phyloP scores from a whole-genome alignment of 176 grass and related monocot genomes.

The Oryza longistaminata region DNA sequence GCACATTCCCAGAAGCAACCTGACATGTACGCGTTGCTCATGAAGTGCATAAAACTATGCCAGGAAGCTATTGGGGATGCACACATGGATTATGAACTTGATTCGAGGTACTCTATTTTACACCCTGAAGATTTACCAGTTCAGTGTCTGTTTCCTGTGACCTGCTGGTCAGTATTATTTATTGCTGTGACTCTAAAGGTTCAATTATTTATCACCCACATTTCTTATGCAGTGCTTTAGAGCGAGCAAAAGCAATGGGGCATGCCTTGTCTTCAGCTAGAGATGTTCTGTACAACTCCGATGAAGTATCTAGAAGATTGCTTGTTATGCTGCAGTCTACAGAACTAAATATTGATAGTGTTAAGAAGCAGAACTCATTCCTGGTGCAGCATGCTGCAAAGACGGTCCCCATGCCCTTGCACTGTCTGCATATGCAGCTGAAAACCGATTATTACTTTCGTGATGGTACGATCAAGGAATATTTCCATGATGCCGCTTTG shows the following conservation, averaged over 20 bases:
- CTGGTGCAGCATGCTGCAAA: constrained; percentile 97
- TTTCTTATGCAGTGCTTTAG: constrained; percentile 73
- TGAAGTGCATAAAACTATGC: constrained; percentile 71
- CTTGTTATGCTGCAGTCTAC: constrained; percentile 77
- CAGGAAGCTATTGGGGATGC: constrained; percentile 60
- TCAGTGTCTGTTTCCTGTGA: constrained; percentile 1
- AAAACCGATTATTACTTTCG: constrained; percentile 75
- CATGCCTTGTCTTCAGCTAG: constrained; percentile 67
- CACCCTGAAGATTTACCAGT: constrained; percentile 21
- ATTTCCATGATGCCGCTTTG: constrained; percentile 43
- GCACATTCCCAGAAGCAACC: constrained; percentile 60
- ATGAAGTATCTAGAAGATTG: constrained; percentile 70
- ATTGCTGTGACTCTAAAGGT: constrained; percentile 10
- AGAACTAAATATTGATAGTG: constrained; percentile 70
- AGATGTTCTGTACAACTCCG: constrained; percentile 58
- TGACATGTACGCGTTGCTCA: constrained; percentile 60
- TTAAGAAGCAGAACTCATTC: constrained; percentile 91
- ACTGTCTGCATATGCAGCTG: constrained; percentile 87
- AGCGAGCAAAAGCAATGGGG: constrained; percentile 90
- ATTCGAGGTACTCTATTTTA: constrained; percentile 51
- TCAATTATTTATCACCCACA: constrained; percentile 22
- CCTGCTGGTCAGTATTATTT: neutral
- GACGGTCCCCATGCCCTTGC: constrained; percentile 82
- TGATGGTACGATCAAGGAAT: constrained; percentile 39
- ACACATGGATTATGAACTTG: constrained; percentile 57